These are phyloP conservation scores for Colletotrichum agaves DNA, from an alignment of 2,329 filamentous ascomycete species.

Conservation along the genomic window DNA sequence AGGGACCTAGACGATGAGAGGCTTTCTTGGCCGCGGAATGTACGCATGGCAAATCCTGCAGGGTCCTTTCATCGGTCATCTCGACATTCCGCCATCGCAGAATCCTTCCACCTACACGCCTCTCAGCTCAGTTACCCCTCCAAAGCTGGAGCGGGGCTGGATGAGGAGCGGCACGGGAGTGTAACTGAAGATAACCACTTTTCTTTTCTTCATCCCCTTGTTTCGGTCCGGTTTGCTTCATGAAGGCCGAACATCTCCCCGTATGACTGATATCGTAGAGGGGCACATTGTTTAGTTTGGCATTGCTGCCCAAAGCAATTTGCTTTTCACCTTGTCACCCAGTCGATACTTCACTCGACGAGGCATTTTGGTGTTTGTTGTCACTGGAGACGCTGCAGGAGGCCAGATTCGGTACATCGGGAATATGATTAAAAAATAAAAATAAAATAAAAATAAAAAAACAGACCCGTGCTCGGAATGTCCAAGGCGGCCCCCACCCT, in stretches of 20 bases:
- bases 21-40: not conserved
- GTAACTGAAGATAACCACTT: not conserved
- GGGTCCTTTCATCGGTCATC: no score
- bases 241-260: not conserved
- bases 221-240: not conserved
- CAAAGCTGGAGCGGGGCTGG: not conserved
- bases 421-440: no score
- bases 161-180: not conserved
- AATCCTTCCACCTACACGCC: not conserved
- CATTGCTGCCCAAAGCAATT: constrained; percentile 28
- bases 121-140: constrained; percentile 15
- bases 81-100: not conserved
- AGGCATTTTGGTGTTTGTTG: constrained; percentile 15
- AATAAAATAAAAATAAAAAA: no score
- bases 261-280: not conserved
- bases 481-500: not conserved
- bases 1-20: no score
- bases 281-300: not conserved
- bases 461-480: not conserved
- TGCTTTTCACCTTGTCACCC: not conserved
- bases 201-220: not conserved
- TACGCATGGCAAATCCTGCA: not conserved
- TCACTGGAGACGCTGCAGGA: constrained; percentile 1
- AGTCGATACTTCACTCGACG: not conserved
- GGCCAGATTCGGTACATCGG: not conserved